Conservation (phyloP, 805 yeast species). For the Starmerella kuoi region DNA sequence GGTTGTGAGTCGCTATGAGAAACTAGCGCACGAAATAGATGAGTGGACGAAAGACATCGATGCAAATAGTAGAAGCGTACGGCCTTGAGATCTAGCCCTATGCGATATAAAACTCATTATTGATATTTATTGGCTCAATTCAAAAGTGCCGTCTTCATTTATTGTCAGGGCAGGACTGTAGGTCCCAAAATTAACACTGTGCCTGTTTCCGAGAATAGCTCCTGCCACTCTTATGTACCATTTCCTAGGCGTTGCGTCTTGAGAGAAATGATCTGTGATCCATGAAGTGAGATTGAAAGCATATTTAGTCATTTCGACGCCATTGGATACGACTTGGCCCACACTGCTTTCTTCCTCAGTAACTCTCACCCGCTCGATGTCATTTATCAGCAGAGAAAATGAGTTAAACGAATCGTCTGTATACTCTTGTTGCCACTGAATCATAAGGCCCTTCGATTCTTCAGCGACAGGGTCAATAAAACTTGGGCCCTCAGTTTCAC, state of each 20-base stretch:
- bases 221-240: constrained; percentile 19
- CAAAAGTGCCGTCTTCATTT: constrained; percentile 3
- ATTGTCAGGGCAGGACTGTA: constrained; percentile 4
- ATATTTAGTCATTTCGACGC: constrained; percentile 24
- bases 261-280: constrained; percentile 5
- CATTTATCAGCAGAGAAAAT: constrained; percentile 61
- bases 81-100: too few species aligned
- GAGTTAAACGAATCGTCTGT: constrained; percentile 30
- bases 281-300: constrained; percentile 28
- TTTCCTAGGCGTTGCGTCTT: neutral
- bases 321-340: too few species aligned
- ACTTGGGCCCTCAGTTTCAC: constrained; percentile 32
- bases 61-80: too few species aligned
- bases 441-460: constrained; percentile 17
- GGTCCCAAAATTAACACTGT: constrained; percentile 2
- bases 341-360: too few species aligned
- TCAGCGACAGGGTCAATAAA: constrained; percentile 18
- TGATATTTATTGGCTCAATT: neutral
- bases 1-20: constrained; percentile 30
- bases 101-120: too few species aligned
- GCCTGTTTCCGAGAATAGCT: constrained; percentile 7
- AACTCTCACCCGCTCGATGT: constrained; percentile 63
- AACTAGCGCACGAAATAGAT: constrained; percentile 45
- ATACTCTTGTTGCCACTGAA: constrained; percentile 20
- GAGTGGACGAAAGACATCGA: constrained; percentile 48